Percentiles rank a stretch among this genome's conserved stretches.
Conservation (phyloP, 192 early-diverging fungal species). For the Gamsiella multidivaricata region DNA sequence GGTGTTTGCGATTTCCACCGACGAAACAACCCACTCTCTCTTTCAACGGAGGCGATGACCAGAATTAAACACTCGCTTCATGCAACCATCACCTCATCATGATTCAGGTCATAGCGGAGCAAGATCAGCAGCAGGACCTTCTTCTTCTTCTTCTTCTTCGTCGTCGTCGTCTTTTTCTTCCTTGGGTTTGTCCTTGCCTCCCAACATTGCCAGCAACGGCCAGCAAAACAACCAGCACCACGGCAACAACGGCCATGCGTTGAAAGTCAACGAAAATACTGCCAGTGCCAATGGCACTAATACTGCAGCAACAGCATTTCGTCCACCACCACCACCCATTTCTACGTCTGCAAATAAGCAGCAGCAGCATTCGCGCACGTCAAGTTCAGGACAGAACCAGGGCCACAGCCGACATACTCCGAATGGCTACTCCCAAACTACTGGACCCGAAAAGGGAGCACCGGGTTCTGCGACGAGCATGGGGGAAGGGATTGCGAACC, state of each 20-base stretch:
- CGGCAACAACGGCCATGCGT: neutral
- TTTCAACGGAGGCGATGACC: neutral
- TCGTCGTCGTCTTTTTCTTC: too few species aligned
- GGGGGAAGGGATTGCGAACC: constrained; percentile 50
- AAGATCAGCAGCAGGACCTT: neutral
- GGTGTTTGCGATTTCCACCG: neutral
- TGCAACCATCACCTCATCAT: constrained; percentile 23
- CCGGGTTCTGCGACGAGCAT: too few species aligned
- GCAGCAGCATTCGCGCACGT: too few species aligned
- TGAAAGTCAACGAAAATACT: neutral
- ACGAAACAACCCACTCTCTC: neutral
- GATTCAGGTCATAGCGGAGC: constrained; percentile 21
- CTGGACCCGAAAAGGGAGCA: neutral
- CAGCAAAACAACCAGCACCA: constrained; percentile 2
- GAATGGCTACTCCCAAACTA: neutral
- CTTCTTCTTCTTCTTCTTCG: constrained; percentile 1
- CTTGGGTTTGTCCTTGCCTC: neutral
- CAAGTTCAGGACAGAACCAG: too few species aligned
- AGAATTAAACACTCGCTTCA: neutral
- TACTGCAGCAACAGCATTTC: too few species aligned
- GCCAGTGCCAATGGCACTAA: neutral
- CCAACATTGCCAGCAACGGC: neutral
- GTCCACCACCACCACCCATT: too few species aligned
- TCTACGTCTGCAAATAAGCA: too few species aligned
- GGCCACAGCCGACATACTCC: too few species aligned